Conservation (phyloP, 1,284 basidiomycete species). For the Cryptococcus sp. region DNA sequence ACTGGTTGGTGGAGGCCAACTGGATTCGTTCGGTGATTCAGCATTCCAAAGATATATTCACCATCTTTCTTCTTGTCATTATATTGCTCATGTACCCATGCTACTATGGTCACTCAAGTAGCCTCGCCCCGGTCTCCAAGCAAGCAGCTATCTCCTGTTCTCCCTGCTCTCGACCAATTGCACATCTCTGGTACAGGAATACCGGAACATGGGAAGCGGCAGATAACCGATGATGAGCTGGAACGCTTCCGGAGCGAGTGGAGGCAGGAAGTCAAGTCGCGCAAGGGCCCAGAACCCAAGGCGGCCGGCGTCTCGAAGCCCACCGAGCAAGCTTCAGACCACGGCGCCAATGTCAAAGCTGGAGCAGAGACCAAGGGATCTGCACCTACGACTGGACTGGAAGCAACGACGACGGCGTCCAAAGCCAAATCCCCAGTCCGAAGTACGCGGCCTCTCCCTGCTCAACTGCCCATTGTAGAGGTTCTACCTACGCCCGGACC, state of each 20-base stretch:
- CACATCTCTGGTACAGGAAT: neutral
- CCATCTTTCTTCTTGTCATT: neutral
- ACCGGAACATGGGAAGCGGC: neutral
- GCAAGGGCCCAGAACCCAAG: neutral
- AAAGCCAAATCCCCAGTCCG: neutral
- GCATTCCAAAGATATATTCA: too few species aligned
- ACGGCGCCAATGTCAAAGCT: too few species aligned
- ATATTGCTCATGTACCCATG: neutral
- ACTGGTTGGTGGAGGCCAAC: neutral
- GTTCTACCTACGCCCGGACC: too few species aligned
- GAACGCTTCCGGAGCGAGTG: conserved; percentile 70
- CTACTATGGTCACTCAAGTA: neutral
- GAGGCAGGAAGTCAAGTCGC: conserved; percentile 63
- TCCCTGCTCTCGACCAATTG: neutral
- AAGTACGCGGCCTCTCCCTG: neutral
- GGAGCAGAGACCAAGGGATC: neutral
- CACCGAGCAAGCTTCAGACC: too few species aligned
- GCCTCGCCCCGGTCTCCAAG: neutral
- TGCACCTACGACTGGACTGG: neutral
- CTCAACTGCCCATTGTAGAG: too few species aligned
- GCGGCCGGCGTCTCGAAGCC: too few species aligned
- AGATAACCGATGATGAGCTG: conserved; percentile 58
- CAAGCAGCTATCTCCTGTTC: neutral
- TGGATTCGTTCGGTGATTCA: too few species aligned
- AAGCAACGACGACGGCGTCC: neutral